A percentile compares a stretch with the other conserved stretches of the same genome.
Conservation (phyloP, 768 basidiomycete species). For the Trametes sanguinea region DNA sequence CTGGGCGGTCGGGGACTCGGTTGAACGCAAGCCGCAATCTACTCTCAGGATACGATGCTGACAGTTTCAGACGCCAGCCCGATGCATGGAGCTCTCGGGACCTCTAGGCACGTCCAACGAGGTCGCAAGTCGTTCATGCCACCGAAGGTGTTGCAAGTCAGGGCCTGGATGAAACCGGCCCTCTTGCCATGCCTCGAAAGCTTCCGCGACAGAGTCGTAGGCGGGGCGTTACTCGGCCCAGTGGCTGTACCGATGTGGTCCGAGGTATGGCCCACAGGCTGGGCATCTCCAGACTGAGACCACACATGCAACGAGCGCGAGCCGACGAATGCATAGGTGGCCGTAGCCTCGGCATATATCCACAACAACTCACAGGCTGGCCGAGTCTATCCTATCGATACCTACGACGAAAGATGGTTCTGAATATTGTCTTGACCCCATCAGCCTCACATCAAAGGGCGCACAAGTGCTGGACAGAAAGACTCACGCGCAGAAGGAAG, state of each 20-base stretch:
- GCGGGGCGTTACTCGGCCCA: neutral
- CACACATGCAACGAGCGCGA: neutral
- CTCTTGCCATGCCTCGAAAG: neutral
- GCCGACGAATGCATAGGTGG: neutral
- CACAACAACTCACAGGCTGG: too few relatives aligned
- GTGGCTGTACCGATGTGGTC: neutral
- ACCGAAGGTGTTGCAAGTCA: neutral
- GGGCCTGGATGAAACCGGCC: neutral
- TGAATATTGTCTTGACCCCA: too few relatives aligned
- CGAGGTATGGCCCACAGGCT: slow-evolving; percentile 1
- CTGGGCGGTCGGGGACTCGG: neutral
- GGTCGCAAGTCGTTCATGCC: neutral
- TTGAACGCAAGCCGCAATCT: too few relatives aligned
- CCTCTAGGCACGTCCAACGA: too few relatives aligned
- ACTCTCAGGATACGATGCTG: neutral
- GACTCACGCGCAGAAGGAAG: neutral
- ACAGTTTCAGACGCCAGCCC: neutral
- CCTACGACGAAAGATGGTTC: too few relatives aligned
- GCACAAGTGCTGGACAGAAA: too few relatives aligned
- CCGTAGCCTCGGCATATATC: too few relatives aligned
- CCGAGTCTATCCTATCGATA: too few relatives aligned
- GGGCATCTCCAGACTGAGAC: slow-evolving; percentile 1
- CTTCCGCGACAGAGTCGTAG: neutral
- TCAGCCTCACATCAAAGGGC: too few relatives aligned
- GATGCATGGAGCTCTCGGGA: too few relatives aligned